These are phyloP conservation scores for Lolium multiflorum DNA, from an alignment of 176 grass and related monocot genomes.

Conservation along the genomic window DNA sequence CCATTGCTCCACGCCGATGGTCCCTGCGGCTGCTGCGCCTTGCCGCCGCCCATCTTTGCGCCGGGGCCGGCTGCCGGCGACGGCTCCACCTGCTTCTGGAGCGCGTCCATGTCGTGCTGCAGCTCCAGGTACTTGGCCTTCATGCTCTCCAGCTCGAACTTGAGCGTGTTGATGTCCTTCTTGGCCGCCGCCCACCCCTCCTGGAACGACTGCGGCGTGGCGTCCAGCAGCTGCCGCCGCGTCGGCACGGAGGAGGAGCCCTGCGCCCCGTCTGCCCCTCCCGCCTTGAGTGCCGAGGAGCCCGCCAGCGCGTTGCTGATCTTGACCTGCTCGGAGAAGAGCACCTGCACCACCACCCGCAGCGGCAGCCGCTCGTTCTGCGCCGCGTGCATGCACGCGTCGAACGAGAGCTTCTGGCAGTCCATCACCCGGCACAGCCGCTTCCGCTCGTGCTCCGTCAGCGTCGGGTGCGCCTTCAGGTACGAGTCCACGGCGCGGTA, in stretches of 20 bases:
- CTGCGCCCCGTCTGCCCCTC: not conserved
- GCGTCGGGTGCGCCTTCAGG: conserved; percentile 93
- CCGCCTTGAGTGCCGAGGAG: conserved; percentile 43
- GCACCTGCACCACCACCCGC: conserved; percentile 96
- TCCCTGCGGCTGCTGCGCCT: conserved; percentile 37
- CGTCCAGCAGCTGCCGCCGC: conserved; percentile 88
- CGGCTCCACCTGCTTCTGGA: conserved; percentile 76
- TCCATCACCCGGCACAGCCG: conserved; percentile 94
- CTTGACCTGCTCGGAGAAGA: conserved; percentile 98
- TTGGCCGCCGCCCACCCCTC: conserved; percentile 93
- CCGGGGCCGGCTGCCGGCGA: conserved; percentile 32
- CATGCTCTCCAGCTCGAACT: conserved; percentile 98
- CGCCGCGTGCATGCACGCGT: conserved; percentile 97
- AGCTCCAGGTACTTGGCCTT: conserved; percentile 98
- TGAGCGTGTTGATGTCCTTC: conserved; percentile 99
- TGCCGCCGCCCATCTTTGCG: conserved; percentile 30
- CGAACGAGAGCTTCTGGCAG: conserved; percentile 98
- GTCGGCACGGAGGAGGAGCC: conserved; percentile 20
- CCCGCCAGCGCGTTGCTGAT: conserved; percentile 88
- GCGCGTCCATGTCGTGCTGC: conserved; percentile 88
- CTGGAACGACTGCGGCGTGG: conserved; percentile 96
- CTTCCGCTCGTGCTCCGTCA: conserved; percentile 97
- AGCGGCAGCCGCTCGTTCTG: conserved; percentile 98
- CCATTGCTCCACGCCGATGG: conserved; percentile 84
- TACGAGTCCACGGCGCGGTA: conserved; percentile 98